phyloP scores from a whole-genome alignment of 345 rosid genomes.

The Firmiana major region DNA sequence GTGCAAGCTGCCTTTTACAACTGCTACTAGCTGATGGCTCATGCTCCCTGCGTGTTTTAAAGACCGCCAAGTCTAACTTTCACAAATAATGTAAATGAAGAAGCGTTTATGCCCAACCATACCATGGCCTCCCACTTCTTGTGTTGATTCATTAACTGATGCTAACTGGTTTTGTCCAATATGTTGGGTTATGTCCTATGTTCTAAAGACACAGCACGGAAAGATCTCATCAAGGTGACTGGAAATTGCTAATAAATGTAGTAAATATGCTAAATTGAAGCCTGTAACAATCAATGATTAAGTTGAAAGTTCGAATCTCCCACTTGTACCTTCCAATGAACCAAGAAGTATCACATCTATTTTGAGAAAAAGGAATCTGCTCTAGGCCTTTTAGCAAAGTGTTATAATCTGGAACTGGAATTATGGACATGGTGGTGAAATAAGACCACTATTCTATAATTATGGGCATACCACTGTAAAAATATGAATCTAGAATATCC shows the following conservation, averaged over 20 bases:
- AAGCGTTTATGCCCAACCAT: background rate
- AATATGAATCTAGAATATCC: background rate
- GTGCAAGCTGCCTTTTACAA: too few relatives aligned
- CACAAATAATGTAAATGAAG: too few relatives aligned
- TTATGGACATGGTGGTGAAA: background rate
- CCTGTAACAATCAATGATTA: background rate
- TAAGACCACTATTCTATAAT: background rate
- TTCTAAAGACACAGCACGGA: background rate
- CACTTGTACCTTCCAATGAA: too few relatives aligned
- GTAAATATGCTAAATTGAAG: background rate
- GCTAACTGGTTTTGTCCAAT: background rate
- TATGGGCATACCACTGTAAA: background rate
- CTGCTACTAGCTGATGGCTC: too few relatives aligned
- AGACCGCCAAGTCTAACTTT: too few relatives aligned
- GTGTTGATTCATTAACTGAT: background rate
- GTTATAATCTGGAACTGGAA: background rate
- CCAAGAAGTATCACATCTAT: too few relatives aligned
- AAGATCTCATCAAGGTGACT: background rate
- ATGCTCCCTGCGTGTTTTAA: too few relatives aligned
- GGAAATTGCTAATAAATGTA: background rate
- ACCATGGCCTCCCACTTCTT: too few relatives aligned
- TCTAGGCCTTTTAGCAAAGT: background rate
- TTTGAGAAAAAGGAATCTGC: background rate
- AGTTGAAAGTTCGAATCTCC: too few relatives aligned
- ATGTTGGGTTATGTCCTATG: background rate